Base-by-base conservation (phyloP, 768 basidiomycete species). In the Phylloporus sp. region DNA sequence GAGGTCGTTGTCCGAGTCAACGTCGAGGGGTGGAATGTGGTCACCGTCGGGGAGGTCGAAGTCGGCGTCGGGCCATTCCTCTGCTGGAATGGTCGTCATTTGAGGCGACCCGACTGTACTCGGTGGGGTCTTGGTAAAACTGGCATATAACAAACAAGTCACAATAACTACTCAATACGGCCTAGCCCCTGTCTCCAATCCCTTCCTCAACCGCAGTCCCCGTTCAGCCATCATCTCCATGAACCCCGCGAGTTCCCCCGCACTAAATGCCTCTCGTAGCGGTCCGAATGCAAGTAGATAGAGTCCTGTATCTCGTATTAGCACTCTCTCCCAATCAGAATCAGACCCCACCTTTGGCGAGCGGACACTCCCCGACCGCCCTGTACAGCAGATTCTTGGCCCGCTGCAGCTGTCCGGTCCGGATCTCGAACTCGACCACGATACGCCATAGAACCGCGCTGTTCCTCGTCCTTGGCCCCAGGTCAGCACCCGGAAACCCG, bases 31-130 rank as follows among this genome's bases (percentile, higher is more conserved):
- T 55, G 83, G 79, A 42, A 88, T 76, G 39, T 79, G 72, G 38
- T 78, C 78, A 34, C 79, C 88, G 38, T 91, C 89, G 44, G 85
- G 82, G 18, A 91, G 71, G 63, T 90, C 89, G 62, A 91, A 90
- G 68, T 91, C 89, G 51, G 85, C 84, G 66, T 91, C 89, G 35
- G 79, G 76, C 88, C 89, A 91, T 71, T 90, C 86, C 68, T 91
- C 88, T 52, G 82, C 78, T 29, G 78, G 79, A 32, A 81, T 71
- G 41, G 82, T 69, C 46, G 73, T 64, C 84, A 87, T 87, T 32
- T 14, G 28, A 6, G 13, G 9, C n/a, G n/a, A n/a, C n/a, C n/a
- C n/a, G n/a, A n/a, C n/a, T n/a, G n/a, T n/a, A n/a, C n/a, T n/a
- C n/a, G n/a, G n/a, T n/a, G n/a, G n/a, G n/a, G n/a, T n/a, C n/a